Conservation (phyloP, 805 yeast species). For the Millerago galiae region DNA sequence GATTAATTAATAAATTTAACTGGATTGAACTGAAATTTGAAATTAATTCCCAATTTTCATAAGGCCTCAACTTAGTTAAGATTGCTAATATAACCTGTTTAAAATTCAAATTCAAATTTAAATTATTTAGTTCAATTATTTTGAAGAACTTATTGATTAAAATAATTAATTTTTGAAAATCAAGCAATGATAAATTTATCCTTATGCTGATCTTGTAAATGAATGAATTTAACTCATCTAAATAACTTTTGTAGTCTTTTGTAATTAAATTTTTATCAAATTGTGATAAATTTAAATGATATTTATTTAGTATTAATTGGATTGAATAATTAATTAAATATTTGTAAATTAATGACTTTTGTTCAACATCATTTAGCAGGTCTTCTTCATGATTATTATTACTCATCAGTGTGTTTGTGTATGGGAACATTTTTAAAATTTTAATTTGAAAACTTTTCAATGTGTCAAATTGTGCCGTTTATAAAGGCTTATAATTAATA, state of each 20-base stretch:
- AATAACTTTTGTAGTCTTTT: neutral
- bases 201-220: neutral
- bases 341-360: constrained; percentile 1
- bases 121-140: neutral
- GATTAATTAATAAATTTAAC: neutral
- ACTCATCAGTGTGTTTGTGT: neutral
- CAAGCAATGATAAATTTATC: neutral
- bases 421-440: neutral
- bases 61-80: constrained; percentile 3
- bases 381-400: no score
- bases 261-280: neutral
- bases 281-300: neutral
- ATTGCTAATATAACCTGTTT: constrained; percentile 12
- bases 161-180: constrained; percentile 5
- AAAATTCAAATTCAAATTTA: constrained; percentile 4
- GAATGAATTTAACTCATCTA: neutral
- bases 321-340: constrained; percentile 6
- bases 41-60: constrained; percentile 10
- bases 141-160: constrained; percentile 3
- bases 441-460: neutral
- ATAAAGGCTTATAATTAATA: neutral
- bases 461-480: constrained; percentile 8
- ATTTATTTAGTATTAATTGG: constrained; percentile 2
- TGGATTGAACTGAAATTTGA: constrained; percentile 7
- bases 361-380: neutral